Percentiles rank a stretch among this genome's conserved stretches.
phyloP scores from a whole-genome alignment of 129 eudicot species.

The Helianthus tuberosus region DNA sequence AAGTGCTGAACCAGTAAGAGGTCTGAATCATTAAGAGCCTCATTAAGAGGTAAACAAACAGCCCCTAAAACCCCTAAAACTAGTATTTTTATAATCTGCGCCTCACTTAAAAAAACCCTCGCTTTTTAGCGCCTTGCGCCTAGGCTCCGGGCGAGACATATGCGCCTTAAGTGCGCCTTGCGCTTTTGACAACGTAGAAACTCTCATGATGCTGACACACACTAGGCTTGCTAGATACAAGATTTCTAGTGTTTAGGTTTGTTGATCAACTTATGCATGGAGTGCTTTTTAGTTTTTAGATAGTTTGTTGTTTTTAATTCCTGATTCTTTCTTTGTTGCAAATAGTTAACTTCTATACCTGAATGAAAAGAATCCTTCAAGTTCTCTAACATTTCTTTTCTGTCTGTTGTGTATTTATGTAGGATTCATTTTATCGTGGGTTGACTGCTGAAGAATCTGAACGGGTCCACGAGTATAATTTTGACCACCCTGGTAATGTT shows the following conservation, averaged over 20 bases:
- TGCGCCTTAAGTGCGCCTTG: no score
- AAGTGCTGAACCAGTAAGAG: no score
- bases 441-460: conserved; percentile 81
- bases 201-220: neutral
- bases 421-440: conserved; percentile 99
- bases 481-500: conserved; percentile 95
- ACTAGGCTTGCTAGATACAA: conserved; percentile 5
- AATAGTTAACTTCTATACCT: conserved; percentile 10
- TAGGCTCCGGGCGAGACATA: no score
- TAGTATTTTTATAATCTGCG: no score
- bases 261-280: conserved; percentile 9
- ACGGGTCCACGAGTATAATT: conserved; percentile 85
- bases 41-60: no score
- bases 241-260: neutral
- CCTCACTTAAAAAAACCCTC: no score
- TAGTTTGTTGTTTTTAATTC: no score
- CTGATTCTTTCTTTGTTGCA: neutral
- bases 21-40: no score
- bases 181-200: no score
- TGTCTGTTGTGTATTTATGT: neutral
- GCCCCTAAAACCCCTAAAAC: no score
- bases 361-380: conserved; percentile 19
- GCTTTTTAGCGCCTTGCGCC: no score
- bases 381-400: conserved; percentile 7
- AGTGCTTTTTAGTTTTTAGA: no score